Conservation (phyloP, 2,329 filamentous ascomycete species). For the Lizonia empirigonia region DNA sequence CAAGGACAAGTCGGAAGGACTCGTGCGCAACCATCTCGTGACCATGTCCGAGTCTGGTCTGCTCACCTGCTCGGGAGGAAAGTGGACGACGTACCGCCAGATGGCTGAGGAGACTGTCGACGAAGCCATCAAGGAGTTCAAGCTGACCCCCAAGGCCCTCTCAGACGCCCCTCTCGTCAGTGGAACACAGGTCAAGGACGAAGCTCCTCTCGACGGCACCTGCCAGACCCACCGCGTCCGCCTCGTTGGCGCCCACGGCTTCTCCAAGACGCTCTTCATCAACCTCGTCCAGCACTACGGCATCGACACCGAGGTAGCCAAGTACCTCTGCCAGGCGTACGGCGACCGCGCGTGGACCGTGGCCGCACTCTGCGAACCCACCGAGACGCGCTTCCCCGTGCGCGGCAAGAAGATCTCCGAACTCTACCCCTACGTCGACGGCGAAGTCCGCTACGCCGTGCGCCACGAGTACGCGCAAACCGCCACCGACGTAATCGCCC, state of each 20-base stretch:
- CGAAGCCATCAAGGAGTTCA: conserved; percentile 73
- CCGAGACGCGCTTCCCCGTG: conserved; percentile 79
- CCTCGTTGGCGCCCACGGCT: conserved; percentile 83
- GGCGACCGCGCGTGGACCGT: conserved; percentile 93
- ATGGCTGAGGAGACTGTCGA: conserved; percentile 93
- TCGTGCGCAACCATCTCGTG: conserved; percentile 85
- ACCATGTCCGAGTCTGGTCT: conserved; percentile 79
- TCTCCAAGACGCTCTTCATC: conserved; percentile 90
- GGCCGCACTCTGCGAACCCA: conserved; percentile 77
- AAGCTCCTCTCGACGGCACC: conserved; percentile 70
- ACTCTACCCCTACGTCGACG: conserved; percentile 89
- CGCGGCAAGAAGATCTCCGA: conserved; percentile 78
- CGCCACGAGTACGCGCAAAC: conserved; percentile 91
- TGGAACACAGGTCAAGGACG: conserved; percentile 74
- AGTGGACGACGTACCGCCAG: conserved; percentile 92
- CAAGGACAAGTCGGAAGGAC: conserved; percentile 81
- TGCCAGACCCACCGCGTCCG: conserved; percentile 86
- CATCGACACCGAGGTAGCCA: conserved; percentile 87
- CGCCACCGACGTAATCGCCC: conserved; percentile 83
- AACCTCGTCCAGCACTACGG: conserved; percentile 93
- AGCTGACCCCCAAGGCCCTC: conserved; percentile 63
- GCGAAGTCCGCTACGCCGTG: conserved; percentile 87
- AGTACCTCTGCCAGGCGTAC: conserved; percentile 85
- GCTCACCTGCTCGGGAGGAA: conserved; percentile 84
- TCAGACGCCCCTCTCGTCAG: conserved; percentile 68